Evolutionary conservation across 345 rosid genomes (phyloP).

Genomic region (Mallotus nudiflorus): DNA sequence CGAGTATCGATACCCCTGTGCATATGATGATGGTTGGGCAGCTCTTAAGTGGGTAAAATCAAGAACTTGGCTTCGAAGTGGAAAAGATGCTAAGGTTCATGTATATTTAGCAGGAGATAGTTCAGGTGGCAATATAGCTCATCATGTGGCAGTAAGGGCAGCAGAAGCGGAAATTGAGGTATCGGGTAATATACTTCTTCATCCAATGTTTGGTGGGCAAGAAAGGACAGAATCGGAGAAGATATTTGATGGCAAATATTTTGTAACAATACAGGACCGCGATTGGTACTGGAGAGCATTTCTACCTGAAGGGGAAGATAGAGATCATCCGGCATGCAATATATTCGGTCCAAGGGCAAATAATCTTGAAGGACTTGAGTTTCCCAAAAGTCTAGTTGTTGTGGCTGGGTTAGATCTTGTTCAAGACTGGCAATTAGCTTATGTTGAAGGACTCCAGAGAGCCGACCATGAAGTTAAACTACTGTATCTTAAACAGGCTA

Average conservation of each 20-base stretch:
- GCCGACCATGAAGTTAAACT: constrained; percentile 64
- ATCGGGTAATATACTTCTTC: constrained; percentile 83
- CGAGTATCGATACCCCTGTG: constrained; percentile 77
- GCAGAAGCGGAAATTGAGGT: constrained; percentile 58
- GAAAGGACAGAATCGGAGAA: constrained; percentile 75
- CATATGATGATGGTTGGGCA: constrained; percentile 95
- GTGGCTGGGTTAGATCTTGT: constrained; percentile 93
- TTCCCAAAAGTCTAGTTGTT: constrained; percentile 83
- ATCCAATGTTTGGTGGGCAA: constrained; percentile 90
- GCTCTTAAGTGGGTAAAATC: constrained; percentile 92
- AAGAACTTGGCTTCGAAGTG: constrained; percentile 81
- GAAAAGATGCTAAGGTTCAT: constrained; percentile 62
- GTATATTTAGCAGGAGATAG: constrained; percentile 93
- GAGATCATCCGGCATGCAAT: constrained; percentile 94
- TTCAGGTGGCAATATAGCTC: constrained; percentile 94
- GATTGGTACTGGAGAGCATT: constrained; percentile 99
- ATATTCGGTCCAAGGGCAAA: constrained; percentile 84
- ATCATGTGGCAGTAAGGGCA: constrained; percentile 80
- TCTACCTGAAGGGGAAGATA: constrained; percentile 78
- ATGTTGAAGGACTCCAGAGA: constrained; percentile 68
- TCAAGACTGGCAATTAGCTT: constrained; percentile 91
- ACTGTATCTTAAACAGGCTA: constrained; percentile 72
- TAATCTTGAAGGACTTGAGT: constrained; percentile 44
- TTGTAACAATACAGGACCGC: constrained; percentile 77
- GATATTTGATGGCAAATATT: constrained; percentile 77